These are phyloP conservation scores for Xylaria scruposa DNA, from an alignment of 495 filamentous ascomycete genomes.

Conservation along the genomic window DNA sequence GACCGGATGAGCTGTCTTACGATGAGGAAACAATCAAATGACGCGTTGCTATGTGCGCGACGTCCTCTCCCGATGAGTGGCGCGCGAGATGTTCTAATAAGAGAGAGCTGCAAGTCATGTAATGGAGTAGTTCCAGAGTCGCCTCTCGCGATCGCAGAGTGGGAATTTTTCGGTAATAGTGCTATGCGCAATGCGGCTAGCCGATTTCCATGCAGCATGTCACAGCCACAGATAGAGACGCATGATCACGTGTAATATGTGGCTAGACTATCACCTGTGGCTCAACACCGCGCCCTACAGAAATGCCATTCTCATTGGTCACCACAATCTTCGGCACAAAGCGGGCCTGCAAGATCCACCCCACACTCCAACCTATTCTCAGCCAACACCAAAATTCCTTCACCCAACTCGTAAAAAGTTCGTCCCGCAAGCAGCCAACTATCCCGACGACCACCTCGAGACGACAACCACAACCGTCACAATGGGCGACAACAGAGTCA, in stretches of 20 bases:
- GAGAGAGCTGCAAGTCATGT: conserved; percentile 18
- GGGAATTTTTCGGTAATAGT: conserved; percentile 28
- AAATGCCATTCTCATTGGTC: conserved; percentile 15
- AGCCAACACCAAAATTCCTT: conserved; percentile 49
- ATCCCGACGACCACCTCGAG: conserved; percentile 36
- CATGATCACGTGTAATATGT: conserved; percentile 27
- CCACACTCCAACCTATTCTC: conserved; percentile 36
- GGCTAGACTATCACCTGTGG: conserved; percentile 27
- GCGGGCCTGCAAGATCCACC: conserved; percentile 38
- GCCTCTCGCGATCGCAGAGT: conserved; percentile 27
- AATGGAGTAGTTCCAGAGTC: conserved; percentile 18
- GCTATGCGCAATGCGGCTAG: conserved; percentile 21
- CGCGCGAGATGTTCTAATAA: conserved; percentile 18
- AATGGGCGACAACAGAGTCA: conserved; percentile 64
- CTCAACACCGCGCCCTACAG: not conserved
- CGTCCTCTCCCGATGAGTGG: conserved; percentile 20
- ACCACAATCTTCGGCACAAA: conserved; percentile 34
- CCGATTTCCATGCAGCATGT: not conserved
- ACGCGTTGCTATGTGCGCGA: conserved; percentile 22
- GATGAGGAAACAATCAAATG: not conserved
- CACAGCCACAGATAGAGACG: not conserved
- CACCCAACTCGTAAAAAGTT: conserved; percentile 53
- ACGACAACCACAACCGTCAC: conserved; percentile 64
- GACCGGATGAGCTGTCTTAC: not conserved
- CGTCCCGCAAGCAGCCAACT: conserved; percentile 46